Percentiles rank a stretch among this genome's conserved stretches.
These are phyloP conservation scores for Fusarium clavum DNA, from an alignment of 2,329 filamentous ascomycete species.

Conservation along the genomic window DNA sequence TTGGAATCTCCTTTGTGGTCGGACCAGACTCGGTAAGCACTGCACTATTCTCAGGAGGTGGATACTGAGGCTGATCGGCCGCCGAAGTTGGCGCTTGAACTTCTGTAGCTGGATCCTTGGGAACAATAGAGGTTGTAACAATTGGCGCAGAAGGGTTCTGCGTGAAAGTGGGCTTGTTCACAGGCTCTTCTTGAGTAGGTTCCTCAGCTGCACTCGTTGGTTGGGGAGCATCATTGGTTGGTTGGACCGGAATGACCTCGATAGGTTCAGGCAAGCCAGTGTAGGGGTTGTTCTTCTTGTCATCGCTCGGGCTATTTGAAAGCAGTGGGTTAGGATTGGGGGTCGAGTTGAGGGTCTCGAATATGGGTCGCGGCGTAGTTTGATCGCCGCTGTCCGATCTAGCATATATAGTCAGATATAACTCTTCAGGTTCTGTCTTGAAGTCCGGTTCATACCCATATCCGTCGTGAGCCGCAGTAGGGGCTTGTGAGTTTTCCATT, in stretches of 20 bases:
- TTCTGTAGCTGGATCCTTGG: conserved; percentile 25
- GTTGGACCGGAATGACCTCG: conserved; percentile 37
- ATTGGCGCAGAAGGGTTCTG: conserved; percentile 29
- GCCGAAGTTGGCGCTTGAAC: conserved; percentile 4
- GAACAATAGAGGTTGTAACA: conserved; percentile 39
- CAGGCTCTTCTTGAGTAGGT: conserved; percentile 22
- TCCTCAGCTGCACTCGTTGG: conserved; percentile 18
- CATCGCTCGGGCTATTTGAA: conserved; percentile 17
- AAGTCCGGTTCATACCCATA: conserved; percentile 26
- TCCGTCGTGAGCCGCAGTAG: conserved; percentile 36
- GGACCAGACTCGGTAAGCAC: conserved; percentile 2
- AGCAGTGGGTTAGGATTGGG: conserved; percentile 31
- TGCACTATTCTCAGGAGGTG: conserved; percentile 1
- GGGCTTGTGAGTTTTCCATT: conserved; percentile 24
- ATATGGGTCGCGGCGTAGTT: conserved; percentile 44
- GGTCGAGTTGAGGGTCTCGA: conserved; percentile 42
- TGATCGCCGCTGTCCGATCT: conserved; percentile 29
- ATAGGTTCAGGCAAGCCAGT: conserved; percentile 21
- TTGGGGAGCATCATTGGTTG: conserved; percentile 3
- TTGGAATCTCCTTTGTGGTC: conserved; percentile 4
- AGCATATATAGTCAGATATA: conserved; percentile 21
- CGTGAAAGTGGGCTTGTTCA: conserved; percentile 26
- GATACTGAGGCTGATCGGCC: conserved; percentile 14
- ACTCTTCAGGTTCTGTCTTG: neutral
- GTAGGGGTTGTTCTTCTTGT: conserved; percentile 15